Evolutionary conservation across 164 flowering plant species (phyloP).

Genomic region (Warburgia ugandensis): DNA sequence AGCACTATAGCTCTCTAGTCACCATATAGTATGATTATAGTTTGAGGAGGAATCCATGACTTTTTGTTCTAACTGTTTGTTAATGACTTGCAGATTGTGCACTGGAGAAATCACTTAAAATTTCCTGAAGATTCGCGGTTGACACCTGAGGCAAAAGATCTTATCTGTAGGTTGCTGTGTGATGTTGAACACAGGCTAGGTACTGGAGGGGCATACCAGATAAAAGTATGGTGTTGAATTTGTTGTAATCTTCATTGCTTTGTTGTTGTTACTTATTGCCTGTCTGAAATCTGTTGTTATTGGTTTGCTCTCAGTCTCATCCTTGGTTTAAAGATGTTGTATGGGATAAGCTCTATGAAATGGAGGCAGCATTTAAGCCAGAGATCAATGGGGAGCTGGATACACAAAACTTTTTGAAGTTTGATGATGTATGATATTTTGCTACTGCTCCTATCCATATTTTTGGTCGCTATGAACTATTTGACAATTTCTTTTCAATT

Average conservation of each 20-base stretch:
- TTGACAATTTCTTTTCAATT: too few species aligned
- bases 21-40: too few species aligned
- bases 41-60: too few species aligned
- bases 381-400: conserved; percentile 88
- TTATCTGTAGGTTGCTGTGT: conserved; percentile 46
- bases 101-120: conserved; percentile 79
- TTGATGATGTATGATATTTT: conserved; percentile 61
- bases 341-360: conserved; percentile 88
- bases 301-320: conserved; percentile 77
- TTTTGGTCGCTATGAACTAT: too few species aligned
- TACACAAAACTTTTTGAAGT: conserved; percentile 90
- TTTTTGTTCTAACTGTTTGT: too few species aligned
- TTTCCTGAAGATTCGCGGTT: conserved; percentile 84
- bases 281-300: not conserved
- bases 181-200: conserved; percentile 65
- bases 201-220: conserved; percentile 62
- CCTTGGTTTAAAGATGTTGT: conserved; percentile 85
- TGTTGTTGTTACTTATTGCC: not conserved
- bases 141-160: conserved; percentile 82
- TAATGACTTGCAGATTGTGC: conserved; percentile 98
- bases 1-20: too few species aligned
- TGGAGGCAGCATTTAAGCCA: conserved; percentile 93
- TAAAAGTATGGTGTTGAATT: conserved; percentile 60
- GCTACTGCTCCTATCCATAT: too few species aligned
- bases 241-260: not conserved